phyloP scores from a whole-genome alignment of 1,284 basidiomycete species.

The Farysia itapuensis region DNA sequence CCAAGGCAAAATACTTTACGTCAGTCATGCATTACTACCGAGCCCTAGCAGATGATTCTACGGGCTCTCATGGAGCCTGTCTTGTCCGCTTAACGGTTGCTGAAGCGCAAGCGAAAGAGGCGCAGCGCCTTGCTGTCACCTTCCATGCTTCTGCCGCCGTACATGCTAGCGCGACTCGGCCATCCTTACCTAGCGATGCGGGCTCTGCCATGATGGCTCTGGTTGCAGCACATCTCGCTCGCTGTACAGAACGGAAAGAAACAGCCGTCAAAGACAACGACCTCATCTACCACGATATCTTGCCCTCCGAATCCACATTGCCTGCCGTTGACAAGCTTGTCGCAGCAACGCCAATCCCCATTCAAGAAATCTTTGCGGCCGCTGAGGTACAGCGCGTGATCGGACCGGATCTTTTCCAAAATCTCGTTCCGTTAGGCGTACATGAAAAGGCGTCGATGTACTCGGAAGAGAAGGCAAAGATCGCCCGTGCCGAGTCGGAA shows the following conservation, averaged over 20 bases:
- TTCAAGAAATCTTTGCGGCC: slow-evolving; percentile 89
- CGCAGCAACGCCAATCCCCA: slow-evolving; percentile 78
- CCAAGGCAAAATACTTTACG: slow-evolving; percentile 85
- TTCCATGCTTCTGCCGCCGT: slow-evolving; percentile 76
- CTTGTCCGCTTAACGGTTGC: slow-evolving; percentile 79
- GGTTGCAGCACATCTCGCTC: slow-evolving; percentile 76
- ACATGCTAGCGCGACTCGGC: slow-evolving; percentile 59
- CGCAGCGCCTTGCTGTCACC: slow-evolving; percentile 69
- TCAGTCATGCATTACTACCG: slow-evolving; percentile 87
- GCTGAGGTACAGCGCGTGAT: slow-evolving; percentile 93
- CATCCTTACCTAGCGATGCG: slow-evolving; percentile 85
- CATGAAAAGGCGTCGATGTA: slow-evolving; percentile 95
- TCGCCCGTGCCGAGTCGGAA: slow-evolving; percentile 86
- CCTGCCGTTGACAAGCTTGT: slow-evolving; percentile 77
- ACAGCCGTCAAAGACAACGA: slow-evolving; percentile 89
- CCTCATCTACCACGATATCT: slow-evolving; percentile 93
- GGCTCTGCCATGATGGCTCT: slow-evolving; percentile 76
- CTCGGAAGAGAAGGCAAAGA: slow-evolving; percentile 97
- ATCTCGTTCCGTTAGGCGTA: slow-evolving; percentile 87
- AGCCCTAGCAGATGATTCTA: slow-evolving; percentile 74
- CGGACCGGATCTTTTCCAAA: slow-evolving; percentile 84
- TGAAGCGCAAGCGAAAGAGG: slow-evolving; percentile 81
- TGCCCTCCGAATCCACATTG: slow-evolving; percentile 78
- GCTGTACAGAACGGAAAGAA: slow-evolving; percentile 74
- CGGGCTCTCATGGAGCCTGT: slow-evolving; percentile 81